Evolutionary conservation across 140 eudicot species (phyloP).

Genomic region (Anethum foeniculum): DNA sequence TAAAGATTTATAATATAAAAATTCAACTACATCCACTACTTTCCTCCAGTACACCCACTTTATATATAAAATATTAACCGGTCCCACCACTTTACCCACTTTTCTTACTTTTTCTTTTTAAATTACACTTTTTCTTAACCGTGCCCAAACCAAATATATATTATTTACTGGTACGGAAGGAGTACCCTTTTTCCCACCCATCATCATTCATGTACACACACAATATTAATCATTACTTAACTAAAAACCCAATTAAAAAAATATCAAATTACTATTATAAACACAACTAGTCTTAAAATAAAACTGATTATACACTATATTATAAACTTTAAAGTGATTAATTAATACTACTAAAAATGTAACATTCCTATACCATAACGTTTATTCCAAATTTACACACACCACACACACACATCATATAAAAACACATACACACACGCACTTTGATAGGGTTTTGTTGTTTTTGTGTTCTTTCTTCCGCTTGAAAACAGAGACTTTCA

Average conservation of each 20-base stretch:
- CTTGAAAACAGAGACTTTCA: not conserved
- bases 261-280: not conserved
- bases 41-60: too few relatives aligned
- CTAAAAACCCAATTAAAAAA: not conserved
- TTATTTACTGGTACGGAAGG: too few relatives aligned
- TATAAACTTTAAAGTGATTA: too few relatives aligned
- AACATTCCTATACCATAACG: not conserved
- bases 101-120: too few relatives aligned
- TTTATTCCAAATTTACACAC: not conserved
- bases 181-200: not conserved
- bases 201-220: not conserved
- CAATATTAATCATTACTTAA: not conserved
- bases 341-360: not conserved
- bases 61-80: too few relatives aligned
- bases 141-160: too few relatives aligned
- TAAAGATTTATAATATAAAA: too few relatives aligned
- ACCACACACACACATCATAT: not conserved
- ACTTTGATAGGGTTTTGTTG: slow-evolving; percentile 7
- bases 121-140: too few relatives aligned
- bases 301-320: not conserved
- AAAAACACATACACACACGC: not conserved
- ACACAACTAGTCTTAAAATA: not conserved
- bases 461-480: not conserved
- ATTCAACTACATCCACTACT: too few relatives aligned
- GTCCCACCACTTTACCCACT: too few relatives aligned